Evolutionary conservation across 2,329 filamentous ascomycete genomes (phyloP).

Genomic region (Apiospora malaysiana): DNA sequence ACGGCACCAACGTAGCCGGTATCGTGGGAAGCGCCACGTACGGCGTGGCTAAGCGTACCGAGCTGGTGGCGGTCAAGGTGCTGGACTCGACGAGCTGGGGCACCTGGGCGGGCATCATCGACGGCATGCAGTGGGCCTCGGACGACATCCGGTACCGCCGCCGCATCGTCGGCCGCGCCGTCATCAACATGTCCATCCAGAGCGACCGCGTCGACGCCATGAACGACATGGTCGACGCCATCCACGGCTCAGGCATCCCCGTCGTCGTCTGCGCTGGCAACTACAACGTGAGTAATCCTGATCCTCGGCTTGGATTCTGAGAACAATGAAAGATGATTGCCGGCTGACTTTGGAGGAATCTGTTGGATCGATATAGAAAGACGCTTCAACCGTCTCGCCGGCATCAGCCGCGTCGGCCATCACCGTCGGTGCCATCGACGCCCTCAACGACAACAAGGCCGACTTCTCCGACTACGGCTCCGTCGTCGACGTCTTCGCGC

Average conservation of each 20-base stretch:
- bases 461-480: conserved; percentile 31
- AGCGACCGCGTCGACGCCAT: conserved; percentile 23
- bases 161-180: conserved; percentile 28
- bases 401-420: conserved; percentile 28
- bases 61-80: conserved; percentile 48
- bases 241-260: conserved; percentile 28
- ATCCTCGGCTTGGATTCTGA: too few species aligned
- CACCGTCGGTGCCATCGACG: conserved; percentile 31
- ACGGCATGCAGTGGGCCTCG: conserved; percentile 38
- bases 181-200: conserved; percentile 36
- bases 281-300: conserved; percentile 22
- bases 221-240: conserved; percentile 27
- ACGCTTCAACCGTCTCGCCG: conserved; percentile 24
- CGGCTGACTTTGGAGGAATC: background rate
- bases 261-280: conserved; percentile 33
- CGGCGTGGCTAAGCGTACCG: conserved; percentile 45
- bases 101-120: conserved; percentile 41
- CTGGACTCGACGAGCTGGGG: conserved; percentile 32
- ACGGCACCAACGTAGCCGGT: conserved; percentile 51
- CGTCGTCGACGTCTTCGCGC: conserved; percentile 29
- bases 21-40: conserved; percentile 45
- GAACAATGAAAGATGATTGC: too few species aligned
- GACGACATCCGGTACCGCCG: conserved; percentile 25
- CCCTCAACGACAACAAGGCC: conserved; percentile 22
- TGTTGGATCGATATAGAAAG: background rate